Percentiles rank a stretch among this genome's conserved stretches.
phyloP scores from a whole-genome alignment of 441 rosid species.

The Aleurites moluccanus region DNA sequence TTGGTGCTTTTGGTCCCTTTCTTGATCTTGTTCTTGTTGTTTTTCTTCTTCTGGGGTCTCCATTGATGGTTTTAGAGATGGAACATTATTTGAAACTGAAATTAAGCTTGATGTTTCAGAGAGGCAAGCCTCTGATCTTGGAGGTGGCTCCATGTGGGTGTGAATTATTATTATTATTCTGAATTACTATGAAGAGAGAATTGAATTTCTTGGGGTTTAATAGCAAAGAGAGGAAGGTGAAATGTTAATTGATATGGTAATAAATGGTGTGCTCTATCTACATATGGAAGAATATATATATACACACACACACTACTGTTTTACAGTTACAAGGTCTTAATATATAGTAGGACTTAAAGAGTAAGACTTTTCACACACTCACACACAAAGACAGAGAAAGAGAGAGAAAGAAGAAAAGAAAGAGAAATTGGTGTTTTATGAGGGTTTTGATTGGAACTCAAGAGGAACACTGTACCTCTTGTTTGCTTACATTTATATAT shows the following conservation, averaged over 20 bases:
- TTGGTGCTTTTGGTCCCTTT: neutral
- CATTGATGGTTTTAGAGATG: neutral
- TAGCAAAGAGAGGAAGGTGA: conserved; percentile 23
- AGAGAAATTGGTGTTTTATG: conserved; percentile 12
- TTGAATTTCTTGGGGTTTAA: conserved; percentile 24
- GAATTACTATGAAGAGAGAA: neutral
- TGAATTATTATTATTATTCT: neutral
- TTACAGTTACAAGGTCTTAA: conserved; percentile 43
- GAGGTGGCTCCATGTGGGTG: conserved; percentile 37
- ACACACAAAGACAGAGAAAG: neutral
- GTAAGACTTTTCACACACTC: conserved; percentile 15
- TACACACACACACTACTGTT: conserved; percentile 6
- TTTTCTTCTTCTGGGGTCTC: neutral
- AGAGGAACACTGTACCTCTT: conserved; percentile 20
- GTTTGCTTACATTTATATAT: conserved; percentile 8
- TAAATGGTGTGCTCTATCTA: conserved; percentile 25
- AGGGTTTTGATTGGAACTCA: conserved; percentile 31
- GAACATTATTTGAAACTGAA: neutral
- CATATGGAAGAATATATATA: conserved; percentile 14
- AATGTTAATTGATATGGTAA: conserved; percentile 24
- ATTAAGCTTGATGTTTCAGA: conserved; percentile 38
- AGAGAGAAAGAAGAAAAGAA: conserved; percentile 1
- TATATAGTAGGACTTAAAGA: conserved; percentile 26
- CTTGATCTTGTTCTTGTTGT: neutral
- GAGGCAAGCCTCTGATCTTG: conserved; percentile 33